Evolutionary conservation across 2,329 filamentous ascomycete species (phyloP).

Genomic region (Dichotomopilus funicola): DNA sequence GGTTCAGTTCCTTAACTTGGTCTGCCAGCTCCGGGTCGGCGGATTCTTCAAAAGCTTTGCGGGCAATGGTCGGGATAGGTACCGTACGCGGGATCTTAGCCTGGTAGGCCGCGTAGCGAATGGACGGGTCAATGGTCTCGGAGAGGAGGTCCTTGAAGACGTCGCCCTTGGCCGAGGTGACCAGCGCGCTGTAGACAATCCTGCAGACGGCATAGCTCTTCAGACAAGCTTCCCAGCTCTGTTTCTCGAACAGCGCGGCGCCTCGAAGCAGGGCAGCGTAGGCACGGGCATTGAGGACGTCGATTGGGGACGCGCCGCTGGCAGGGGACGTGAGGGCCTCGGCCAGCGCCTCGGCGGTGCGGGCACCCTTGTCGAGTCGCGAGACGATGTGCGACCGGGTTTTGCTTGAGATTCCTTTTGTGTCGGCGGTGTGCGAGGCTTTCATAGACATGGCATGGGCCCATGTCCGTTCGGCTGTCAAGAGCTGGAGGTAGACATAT

Average conservation of each 20-base stretch:
- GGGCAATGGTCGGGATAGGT: conserved; percentile 70
- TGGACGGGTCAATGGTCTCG: conserved; percentile 83
- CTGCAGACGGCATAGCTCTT: conserved; percentile 68
- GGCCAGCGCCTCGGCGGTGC: conserved; percentile 62
- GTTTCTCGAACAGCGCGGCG: conserved; percentile 77
- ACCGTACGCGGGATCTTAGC: conserved; percentile 79
- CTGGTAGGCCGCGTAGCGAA: conserved; percentile 92
- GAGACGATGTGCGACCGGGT: conserved; percentile 86
- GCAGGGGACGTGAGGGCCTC: conserved; percentile 53
- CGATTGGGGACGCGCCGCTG: conserved; percentile 61
- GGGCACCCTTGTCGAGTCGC: conserved; percentile 72
- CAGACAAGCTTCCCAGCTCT: conserved; percentile 75
- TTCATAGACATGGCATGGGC: conserved; percentile 96
- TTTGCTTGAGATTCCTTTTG: conserved; percentile 70
- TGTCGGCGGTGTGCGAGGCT: conserved; percentile 69
- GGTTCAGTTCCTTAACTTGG: conserved; percentile 64
- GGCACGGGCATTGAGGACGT: conserved; percentile 78
- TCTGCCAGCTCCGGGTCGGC: conserved; percentile 56
- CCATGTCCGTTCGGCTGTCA: conserved; percentile 87
- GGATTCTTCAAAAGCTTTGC: conserved; percentile 66
- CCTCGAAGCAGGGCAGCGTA: conserved; percentile 75
- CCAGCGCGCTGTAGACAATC: conserved; percentile 75
- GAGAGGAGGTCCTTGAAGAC: conserved; percentile 79
- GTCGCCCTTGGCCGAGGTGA: conserved; percentile 60
- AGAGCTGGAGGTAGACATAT: conserved; percentile 70